Percentiles rank a stretch among this genome's conserved stretches.
phyloP scores from a whole-genome alignment of 192 early-diverging fungal genomes.

The Mortierella hygrophila region DNA sequence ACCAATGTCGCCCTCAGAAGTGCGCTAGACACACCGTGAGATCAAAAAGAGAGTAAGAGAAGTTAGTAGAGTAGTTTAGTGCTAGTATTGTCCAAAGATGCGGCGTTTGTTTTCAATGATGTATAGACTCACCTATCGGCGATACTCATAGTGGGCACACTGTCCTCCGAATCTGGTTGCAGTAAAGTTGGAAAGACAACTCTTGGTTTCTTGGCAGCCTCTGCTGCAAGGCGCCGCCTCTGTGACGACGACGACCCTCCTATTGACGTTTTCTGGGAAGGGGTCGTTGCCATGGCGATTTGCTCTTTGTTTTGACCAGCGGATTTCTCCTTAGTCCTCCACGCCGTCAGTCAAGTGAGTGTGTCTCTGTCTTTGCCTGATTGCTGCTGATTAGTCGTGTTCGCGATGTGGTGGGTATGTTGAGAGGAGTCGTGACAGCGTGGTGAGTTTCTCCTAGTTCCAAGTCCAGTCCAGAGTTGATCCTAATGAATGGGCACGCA shows the following conservation, averaged over 20 bases:
- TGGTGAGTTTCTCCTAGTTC: not conserved
- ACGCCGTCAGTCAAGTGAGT: not conserved
- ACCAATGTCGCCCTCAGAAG: conserved; percentile 34
- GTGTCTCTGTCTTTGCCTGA: not conserved
- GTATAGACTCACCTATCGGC: conserved; percentile 39
- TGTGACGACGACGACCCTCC: not conserved
- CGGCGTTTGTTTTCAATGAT: not conserved
- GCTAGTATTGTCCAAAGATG: not conserved
- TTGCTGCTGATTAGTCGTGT: not conserved
- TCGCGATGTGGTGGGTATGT: not conserved
- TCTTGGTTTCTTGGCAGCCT: conserved; percentile 17
- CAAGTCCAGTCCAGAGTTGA: not conserved
- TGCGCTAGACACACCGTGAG: conserved; percentile 12
- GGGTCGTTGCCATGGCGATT: not conserved
- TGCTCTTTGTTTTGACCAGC: not conserved
- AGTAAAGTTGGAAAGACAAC: conserved; percentile 24
- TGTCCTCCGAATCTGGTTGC: conserved; percentile 27
- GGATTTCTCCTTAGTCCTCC: not conserved
- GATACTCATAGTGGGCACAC: conserved; percentile 35
- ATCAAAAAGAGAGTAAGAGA: not conserved
- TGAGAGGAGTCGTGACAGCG: not conserved
- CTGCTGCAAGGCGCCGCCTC: conserved; percentile 10
- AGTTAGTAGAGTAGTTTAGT: not conserved
- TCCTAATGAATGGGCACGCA: not conserved
- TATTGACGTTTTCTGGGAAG: not conserved